Base-by-base conservation (phyloP, 306 rosid species). In the Pueraria montana region DNA sequence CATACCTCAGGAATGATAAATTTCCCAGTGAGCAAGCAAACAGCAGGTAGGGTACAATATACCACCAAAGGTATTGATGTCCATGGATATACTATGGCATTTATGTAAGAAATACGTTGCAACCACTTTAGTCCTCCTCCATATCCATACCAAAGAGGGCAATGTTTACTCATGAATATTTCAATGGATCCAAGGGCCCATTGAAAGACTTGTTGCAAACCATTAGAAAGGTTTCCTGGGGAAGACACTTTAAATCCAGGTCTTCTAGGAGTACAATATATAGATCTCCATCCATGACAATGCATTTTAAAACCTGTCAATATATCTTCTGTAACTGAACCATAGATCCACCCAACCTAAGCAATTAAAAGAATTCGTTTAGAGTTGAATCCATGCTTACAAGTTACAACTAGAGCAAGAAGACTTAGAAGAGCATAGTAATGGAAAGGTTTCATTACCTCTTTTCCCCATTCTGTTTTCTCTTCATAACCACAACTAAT, bases 401-500 rank as follows among this genome's bases (percentile, higher is more conserved):
- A 40, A 18, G 34, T 70, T 70, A 16, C 21, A 45, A 53, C 21
- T 27, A 32, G 18, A 52, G 27, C 32, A 63, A 75, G 9, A 32
- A 62, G 21, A 8, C 68, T 40, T 24, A 40, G 48, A 73, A 30
- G 40, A 67, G 27, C 42, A 36, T 26, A 72, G 21, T 49, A 79
- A 50, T 66, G 10, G 16, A 58, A 71, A 50, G 26, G n/a, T 49
- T 48, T 32, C 17, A 24, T 72, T 78, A 92, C 97, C 92, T 93
- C 97, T 84, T 88, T 91, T 81, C 97, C 97, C 97, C 97, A 93
- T 84, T 93, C 91, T 7, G 97, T 91, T 89, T 89, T 91, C 79
- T 86, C 92, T 81, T 93, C 97, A 64, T 86, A 93, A 63, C 95
- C 85, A 89, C 94, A 91, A 66, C 92, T 91, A 74, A 91, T 89